Conservation (phyloP, 2,329 filamentous ascomycete genomes). For the Colletotrichum destructivum region DNA sequence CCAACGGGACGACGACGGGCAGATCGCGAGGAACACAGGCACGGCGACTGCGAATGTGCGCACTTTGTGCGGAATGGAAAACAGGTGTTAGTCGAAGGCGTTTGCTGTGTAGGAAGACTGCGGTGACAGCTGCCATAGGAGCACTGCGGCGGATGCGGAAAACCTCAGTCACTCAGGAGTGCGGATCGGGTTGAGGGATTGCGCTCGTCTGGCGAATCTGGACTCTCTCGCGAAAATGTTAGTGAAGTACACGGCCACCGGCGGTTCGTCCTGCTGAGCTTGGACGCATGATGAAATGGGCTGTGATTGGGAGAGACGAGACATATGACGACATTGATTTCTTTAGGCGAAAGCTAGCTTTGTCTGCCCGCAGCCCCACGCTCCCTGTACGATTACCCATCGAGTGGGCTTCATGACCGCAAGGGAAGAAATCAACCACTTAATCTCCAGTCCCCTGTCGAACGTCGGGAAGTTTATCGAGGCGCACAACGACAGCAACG, state of each 20-base stretch:
- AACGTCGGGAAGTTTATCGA: too few relatives aligned
- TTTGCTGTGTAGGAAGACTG: too few relatives aligned
- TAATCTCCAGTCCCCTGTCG: too few relatives aligned
- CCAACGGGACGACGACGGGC: slow-evolving; percentile 3
- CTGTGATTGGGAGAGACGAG: slow-evolving; percentile 3
- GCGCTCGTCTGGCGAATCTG: background rate
- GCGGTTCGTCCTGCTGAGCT: slow-evolving; percentile 21
- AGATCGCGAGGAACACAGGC: slow-evolving; percentile 18
- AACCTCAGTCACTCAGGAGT: slow-evolving; percentile 4
- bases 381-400: background rate
- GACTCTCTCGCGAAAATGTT: background rate
- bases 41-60: background rate
- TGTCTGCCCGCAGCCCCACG: background rate
- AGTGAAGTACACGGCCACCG: background rate
- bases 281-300: background rate
- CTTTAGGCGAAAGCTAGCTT: background rate
- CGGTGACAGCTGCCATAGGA: too few relatives aligned
- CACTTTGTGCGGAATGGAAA: background rate
- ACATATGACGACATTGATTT: slow-evolving; percentile 38
- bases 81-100: background rate
- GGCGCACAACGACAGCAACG: too few relatives aligned
- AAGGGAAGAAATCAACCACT: background rate
- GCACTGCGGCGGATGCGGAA: background rate
- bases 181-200: slow-evolving; percentile 17
- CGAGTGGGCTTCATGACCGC: background rate